Percentiles rank a stretch among this genome's conserved stretches.
These are phyloP conservation scores for Aspergillus pseudotamarii DNA, from an alignment of 2,329 filamentous ascomycete genomes.

Conservation along the genomic window DNA sequence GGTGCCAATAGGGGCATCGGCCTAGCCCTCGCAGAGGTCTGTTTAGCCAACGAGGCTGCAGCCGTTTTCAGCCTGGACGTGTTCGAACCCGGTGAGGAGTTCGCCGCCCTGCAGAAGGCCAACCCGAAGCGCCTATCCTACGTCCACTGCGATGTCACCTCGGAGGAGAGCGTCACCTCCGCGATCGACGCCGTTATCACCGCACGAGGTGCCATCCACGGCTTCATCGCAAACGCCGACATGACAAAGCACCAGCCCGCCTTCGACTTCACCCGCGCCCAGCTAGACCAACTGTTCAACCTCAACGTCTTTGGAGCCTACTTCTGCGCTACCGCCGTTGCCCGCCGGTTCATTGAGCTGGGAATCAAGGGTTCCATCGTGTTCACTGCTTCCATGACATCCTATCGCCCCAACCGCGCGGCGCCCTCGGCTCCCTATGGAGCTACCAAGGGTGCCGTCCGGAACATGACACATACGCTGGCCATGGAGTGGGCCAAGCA, in stretches of 20 bases:
- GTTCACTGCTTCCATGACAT: too few species aligned
- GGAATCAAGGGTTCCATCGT: too few species aligned
- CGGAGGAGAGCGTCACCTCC: too few species aligned
- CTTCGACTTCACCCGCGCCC: slow-evolving; percentile 42
- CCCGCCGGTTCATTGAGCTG: too few species aligned
- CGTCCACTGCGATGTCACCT: slow-evolving; percentile 33
- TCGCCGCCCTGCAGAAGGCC: slow-evolving; percentile 39
- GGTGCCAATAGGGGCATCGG: too few species aligned
- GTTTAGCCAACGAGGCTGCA: slow-evolving; percentile 46
- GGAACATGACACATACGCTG: slow-evolving; percentile 31
- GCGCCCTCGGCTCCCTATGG: slow-evolving; percentile 49
- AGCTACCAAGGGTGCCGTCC: slow-evolving; percentile 46
- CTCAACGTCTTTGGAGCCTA: slow-evolving; percentile 43
- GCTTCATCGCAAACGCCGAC: slow-evolving; percentile 46
- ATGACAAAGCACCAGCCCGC: slow-evolving; percentile 50
- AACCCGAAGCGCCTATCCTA: slow-evolving; percentile 47
- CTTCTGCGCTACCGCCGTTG: slow-evolving; percentile 28
- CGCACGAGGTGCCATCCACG: slow-evolving; percentile 50
- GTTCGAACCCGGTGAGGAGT: slow-evolving; percentile 35
- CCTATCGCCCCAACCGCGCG: too few species aligned
- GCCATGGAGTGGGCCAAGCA: slow-evolving; percentile 53
- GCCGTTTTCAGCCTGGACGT: slow-evolving; percentile 46
- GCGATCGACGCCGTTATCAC: slow-evolving; percentile 29
- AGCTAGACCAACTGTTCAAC: slow-evolving; percentile 43
- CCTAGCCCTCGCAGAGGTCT: not conserved